Conservation (phyloP, 768 basidiomycete genomes). For the Tulasnella calospora region DNA sequence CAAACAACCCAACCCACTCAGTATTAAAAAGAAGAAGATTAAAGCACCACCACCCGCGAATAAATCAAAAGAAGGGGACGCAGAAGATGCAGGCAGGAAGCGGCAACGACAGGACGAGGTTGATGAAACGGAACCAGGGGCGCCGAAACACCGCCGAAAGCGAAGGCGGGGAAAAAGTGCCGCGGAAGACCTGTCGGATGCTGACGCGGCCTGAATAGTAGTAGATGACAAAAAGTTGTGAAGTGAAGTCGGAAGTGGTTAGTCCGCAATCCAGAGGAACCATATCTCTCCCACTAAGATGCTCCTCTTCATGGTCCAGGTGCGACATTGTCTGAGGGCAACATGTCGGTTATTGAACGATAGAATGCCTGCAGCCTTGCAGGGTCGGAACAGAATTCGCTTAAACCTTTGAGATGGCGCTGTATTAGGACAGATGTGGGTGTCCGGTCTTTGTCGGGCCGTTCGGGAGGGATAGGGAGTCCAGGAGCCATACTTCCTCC, state of each 20-base stretch:
- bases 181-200: not conserved
- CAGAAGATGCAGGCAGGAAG: not conserved
- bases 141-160: conserved; percentile 20
- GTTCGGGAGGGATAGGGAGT: conserved; percentile 29
- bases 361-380: conserved; percentile 59
- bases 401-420: conserved; percentile 40
- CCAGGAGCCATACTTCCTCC: conserved; percentile 29
- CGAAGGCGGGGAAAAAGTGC: not conserved
- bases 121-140: conserved; percentile 5
- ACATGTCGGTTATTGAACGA: conserved; percentile 56
- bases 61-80: not conserved
- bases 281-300: not conserved
- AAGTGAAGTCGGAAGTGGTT: not conserved
- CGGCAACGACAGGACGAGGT: not conserved
- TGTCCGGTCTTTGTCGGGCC: conserved; percentile 53
- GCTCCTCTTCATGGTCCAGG: not conserved
- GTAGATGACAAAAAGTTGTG: not conserved
- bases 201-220: not conserved
- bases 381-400: conserved; percentile 60
- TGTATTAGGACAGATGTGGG: conserved; percentile 36
- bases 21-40: conserved; percentile 78
- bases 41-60: conserved; percentile 18
- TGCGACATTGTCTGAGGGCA: conserved; percentile 35
- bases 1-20: conserved; percentile 88
- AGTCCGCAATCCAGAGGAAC: not conserved